These are phyloP conservation scores for Tricholoma sp. DNA, from an alignment of 768 basidiomycete genomes.

Conservation along the genomic window DNA sequence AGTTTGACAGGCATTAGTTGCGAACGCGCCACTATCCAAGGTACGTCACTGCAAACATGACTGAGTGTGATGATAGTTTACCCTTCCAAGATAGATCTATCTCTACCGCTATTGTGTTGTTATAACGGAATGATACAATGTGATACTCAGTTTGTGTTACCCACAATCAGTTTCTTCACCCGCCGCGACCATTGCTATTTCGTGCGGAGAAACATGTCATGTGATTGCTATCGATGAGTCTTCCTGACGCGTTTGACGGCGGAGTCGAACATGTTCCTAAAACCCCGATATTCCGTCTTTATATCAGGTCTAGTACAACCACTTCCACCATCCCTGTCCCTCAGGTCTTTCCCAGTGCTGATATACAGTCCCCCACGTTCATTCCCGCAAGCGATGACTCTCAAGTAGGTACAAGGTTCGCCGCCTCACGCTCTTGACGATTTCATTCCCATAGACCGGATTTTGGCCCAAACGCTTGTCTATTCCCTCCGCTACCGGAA, in stretches of 20 bases:
- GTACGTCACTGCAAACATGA: neutral
- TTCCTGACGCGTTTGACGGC: slow-evolving; percentile 9
- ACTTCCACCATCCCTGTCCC: slow-evolving; percentile 9
- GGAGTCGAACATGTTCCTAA: slow-evolving; percentile 16
- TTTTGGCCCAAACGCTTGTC: slow-evolving; percentile 34
- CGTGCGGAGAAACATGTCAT: slow-evolving; percentile 9
- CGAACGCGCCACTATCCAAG: neutral
- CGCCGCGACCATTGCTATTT: slow-evolving; percentile 7
- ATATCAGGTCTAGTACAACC: slow-evolving; percentile 4
- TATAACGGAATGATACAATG: neutral
- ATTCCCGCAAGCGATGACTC: slow-evolving; percentile 5
- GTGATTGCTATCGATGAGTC: slow-evolving; percentile 13
- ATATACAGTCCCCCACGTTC: slow-evolving; percentile 1
- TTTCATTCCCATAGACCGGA: slow-evolving; percentile 28
- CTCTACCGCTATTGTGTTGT: neutral
- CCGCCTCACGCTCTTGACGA: neutral
- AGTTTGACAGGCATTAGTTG: slow-evolving; percentile 3
- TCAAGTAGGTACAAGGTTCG: slow-evolving; percentile 9
- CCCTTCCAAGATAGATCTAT: slow-evolving; percentile 2
- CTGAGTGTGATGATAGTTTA: neutral
- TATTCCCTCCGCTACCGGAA: slow-evolving; percentile 56
- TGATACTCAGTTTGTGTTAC: neutral
- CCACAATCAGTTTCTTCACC: slow-evolving; percentile 4
- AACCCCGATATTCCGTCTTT: slow-evolving; percentile 11
- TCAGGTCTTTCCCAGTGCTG: slow-evolving; percentile 12